Conservation (phyloP, 23 red algal genomes). For the Agarophyton chilense region DNA sequence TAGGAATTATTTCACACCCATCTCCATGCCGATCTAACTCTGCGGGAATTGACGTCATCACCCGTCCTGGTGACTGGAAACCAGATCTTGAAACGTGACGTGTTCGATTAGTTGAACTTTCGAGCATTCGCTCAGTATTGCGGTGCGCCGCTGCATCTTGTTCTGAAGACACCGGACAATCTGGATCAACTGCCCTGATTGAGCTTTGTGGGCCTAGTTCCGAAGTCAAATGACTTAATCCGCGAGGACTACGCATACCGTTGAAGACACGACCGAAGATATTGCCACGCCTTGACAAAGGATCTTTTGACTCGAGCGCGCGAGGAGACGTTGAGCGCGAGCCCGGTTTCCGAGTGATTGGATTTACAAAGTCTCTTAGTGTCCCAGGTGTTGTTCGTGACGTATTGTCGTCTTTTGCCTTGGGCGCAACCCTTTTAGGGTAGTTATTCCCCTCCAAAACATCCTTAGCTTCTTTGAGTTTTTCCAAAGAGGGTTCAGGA, state of each 20-base stretch:
- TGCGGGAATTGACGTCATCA: constrained; percentile 22
- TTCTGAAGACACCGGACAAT: constrained; percentile 21
- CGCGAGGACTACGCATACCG: neutral
- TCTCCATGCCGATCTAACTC: constrained; percentile 32
- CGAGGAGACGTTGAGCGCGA: neutral
- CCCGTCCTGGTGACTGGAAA: neutral
- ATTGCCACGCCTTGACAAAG: neutral
- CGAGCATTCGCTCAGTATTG: neutral
- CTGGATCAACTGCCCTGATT: neutral
- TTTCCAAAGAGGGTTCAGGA: constrained; percentile 30
- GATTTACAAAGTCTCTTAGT: neutral
- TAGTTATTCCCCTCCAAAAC: neutral
- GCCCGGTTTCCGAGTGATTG: neutral
- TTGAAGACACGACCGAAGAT: constrained; percentile 4
- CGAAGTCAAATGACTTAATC: neutral
- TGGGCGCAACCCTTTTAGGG: neutral
- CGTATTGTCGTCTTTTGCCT: neutral
- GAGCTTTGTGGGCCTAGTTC: neutral
- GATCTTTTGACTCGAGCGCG: neutral
- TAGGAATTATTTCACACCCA: constrained; percentile 47
- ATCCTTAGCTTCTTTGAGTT: constrained; percentile 18
- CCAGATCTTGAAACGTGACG: constrained; percentile 22
- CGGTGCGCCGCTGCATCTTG: constrained; percentile 36
- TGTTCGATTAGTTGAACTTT: constrained; percentile 2
- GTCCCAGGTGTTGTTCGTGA: neutral